Evolutionary conservation across 2,329 filamentous ascomycete genomes (phyloP), one percentile per base, ranked within the genome.

Genomic region (Dothistroma pini): DNA sequence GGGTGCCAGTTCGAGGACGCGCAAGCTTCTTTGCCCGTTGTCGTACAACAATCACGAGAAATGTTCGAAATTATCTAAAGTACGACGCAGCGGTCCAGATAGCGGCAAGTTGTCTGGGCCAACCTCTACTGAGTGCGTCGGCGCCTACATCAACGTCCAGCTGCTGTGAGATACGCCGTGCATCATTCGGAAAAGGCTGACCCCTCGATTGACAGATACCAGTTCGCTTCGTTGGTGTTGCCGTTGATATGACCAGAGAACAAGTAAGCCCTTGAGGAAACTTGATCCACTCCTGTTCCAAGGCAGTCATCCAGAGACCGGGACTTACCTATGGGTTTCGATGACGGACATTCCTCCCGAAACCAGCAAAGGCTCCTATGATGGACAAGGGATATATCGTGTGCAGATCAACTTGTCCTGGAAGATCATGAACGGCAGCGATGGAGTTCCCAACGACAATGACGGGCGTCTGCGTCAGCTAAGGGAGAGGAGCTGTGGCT

Each of bases 331-430:
- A 21, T 69, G 67, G 67, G 64, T 61, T 19, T 65, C 64, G 2
- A 76, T 79, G 62, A 74, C 82, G 16, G 77, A 78, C 47, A 78
- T 76, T 8, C 79, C 76, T 8, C 79, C 74, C 2, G 68, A 72
- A 32, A 68, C 60, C 14, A 74, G 70, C 0, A 75, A 69, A 5
- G 64, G 61, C 1, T 4, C 4, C 4, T 4, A 14, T 14, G 14
- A 8, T 16, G 35, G 35, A 9, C 21, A 62, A 3, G 72, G 76
- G 54, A 72, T 71, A 14, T 81, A 78, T 61, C 74, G 75, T 48
- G 76, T 75, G 1, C 78, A 82, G 63, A 70, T 83, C 41, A 77
- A 76, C 59, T 70, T 81, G 47, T 82, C 79, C 9, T 83, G 81
- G 81, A 55, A 29, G 14, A 25, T 53, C 2, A 8, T 31, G 10